Evolutionary conservation across 148 eudicot species (phyloP), one percentile per base, ranked within the genome.

Genomic region (Hydrangea macrophylla): DNA sequence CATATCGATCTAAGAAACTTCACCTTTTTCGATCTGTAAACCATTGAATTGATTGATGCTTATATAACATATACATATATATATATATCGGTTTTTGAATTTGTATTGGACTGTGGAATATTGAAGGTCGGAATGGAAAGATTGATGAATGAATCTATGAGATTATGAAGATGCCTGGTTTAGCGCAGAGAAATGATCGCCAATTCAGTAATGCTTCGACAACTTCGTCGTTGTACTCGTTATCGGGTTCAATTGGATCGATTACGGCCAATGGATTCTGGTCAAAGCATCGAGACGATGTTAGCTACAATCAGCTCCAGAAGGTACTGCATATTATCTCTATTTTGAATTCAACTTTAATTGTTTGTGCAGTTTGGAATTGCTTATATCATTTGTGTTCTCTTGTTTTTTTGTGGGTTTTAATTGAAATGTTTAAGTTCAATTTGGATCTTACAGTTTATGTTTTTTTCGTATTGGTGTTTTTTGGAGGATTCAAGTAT

Each of bases 251-350:
- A 28, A 78, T 81, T 85, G 92, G 90, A 78, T 83, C 94, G 68
- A 80, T 79, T 59, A 84, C 82, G 2, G 60, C 80, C 24, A 81
- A 82, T 70, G 95, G 85, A 26, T 90, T 90, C 70, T 90, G 98
- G 98, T 86, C 98, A 37, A 85, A 79, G 72, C 88, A 88, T 68
- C 81, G 90, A 2, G 82, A 76, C 74, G 96, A 80, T 77, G 71
- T 93, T 69, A 79, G 87, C 81, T 77, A 76, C 65, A 83, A 85
- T 81, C 92, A 90, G 85, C 90, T 93, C 22, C 90, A 88, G 83
- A 90, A 92, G 97, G 97, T 92, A 83, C 15, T 31, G 7, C 9
- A 18, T 42, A 20, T 30, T 7, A 8, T 26, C 9, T 10, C 17
- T 54, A 10, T 15, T 2, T 55, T 22, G 31, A 33, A 2, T 6